Evolutionary conservation across 2,329 filamentous ascomycete genomes (phyloP).

Genomic region (Apiospora phragmitis): DNA sequence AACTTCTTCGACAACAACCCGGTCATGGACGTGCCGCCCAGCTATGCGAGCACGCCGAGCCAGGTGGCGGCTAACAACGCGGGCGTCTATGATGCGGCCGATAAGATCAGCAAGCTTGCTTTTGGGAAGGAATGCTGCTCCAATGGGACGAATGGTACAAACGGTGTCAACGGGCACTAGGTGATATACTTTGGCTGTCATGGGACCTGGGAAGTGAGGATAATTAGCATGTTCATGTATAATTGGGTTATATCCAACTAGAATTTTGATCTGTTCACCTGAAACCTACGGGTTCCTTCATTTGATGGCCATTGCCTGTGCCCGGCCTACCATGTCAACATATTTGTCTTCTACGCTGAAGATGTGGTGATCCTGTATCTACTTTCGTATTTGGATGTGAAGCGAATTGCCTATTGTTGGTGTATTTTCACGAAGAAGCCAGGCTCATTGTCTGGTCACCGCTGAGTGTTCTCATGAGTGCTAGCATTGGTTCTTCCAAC

Average conservation of each 20-base stretch:
- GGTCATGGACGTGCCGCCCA: conserved; percentile 77
- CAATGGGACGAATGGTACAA: background rate
- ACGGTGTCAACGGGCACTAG: background rate
- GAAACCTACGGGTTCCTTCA: background rate
- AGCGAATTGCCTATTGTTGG: no score
- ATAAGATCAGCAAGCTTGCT: conserved; percentile 30
- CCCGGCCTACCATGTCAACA: no score
- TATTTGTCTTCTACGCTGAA: no score
- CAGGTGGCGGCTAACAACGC: conserved; percentile 44
- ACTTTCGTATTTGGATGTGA: no score
- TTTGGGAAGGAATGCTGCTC: conserved; percentile 22
- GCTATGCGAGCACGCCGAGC: conserved; percentile 71
- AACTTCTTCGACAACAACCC: conserved; percentile 85
- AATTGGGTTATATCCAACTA: background rate
- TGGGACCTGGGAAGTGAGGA: background rate
- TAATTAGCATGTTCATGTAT: background rate
- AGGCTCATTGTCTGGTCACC: no score
- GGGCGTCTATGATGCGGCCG: conserved; percentile 32
- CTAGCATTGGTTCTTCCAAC: no score
- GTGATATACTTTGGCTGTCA: conserved; percentile 42
- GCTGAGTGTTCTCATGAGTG: no score
- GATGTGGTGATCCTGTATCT: no score
- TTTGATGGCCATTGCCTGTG: background rate
- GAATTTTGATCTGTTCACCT: background rate
- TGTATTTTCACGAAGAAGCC: no score